phyloP scores from a whole-genome alignment of 345 rosid species.

The Corchorus capsularis region DNA sequence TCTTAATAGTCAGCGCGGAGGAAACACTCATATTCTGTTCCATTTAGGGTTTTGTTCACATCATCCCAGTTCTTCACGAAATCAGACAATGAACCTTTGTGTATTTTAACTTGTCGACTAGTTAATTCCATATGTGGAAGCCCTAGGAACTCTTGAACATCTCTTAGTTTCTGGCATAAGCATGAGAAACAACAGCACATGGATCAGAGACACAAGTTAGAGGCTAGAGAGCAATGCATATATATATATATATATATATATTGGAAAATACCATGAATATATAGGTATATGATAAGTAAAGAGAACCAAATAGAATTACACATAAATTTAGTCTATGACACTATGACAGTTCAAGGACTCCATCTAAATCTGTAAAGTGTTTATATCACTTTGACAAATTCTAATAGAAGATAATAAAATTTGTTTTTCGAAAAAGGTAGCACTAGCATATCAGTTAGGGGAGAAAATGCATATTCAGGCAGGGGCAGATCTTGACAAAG shows the following conservation, averaged over 20 bases:
- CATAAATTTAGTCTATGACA: not conserved
- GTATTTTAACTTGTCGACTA: slow-evolving; percentile 92
- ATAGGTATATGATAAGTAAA: not conserved
- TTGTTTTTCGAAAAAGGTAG: not conserved
- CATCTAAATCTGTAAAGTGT: not conserved
- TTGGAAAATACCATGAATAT: not conserved
- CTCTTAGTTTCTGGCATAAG: slow-evolving; percentile 63
- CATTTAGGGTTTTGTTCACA: slow-evolving; percentile 59
- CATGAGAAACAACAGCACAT: not conserved
- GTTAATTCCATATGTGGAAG: slow-evolving; percentile 60
- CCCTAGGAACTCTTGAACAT: slow-evolving; percentile 74
- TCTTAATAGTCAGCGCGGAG: slow-evolving; percentile 60
- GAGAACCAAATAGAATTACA: not conserved
- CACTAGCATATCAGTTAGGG: not conserved
- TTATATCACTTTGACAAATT: not conserved
- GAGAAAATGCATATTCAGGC: not conserved
- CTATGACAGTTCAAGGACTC: not conserved
- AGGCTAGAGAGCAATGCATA: not conserved
- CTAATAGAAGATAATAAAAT: not conserved
- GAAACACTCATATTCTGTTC: slow-evolving; percentile 64
- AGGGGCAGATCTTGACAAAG: no score
- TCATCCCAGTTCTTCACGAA: slow-evolving; percentile 86
- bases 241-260: no score
- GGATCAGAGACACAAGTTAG: not conserved
- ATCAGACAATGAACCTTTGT: slow-evolving; percentile 69